Evolutionary conservation across 768 basidiomycete genomes (phyloP).

Genomic region (Mycena olivaceomarginata): DNA sequence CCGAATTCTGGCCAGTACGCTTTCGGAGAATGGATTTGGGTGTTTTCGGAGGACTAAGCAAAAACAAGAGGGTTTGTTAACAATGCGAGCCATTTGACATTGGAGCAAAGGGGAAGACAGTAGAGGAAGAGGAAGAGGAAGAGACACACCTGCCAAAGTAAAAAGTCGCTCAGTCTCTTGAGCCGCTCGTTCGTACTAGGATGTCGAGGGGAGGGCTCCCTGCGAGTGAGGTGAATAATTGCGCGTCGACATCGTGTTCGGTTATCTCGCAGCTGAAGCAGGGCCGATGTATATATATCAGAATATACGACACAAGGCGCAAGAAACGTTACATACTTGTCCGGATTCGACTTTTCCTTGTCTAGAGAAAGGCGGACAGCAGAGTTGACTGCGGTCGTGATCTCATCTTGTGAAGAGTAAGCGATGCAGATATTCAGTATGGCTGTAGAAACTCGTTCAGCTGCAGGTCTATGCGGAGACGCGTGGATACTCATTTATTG

Average conservation of each 20-base stretch:
- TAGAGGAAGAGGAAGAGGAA: background rate
- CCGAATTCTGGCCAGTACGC: constrained; percentile 97
- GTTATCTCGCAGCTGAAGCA: constrained; percentile 63
- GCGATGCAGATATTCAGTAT: constrained; percentile 96
- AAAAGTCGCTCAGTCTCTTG: constrained; percentile 89
- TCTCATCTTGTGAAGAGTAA: constrained; percentile 95
- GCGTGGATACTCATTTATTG: constrained; percentile 69
- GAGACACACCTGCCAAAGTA: constrained; percentile 94
- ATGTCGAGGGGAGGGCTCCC: constrained; percentile 92
- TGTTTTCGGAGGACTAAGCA: constrained; percentile 84
- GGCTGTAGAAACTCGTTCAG: constrained; percentile 68
- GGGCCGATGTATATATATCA: background rate
- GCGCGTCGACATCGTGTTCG: constrained; percentile 78
- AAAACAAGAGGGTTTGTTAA: constrained; percentile 17
- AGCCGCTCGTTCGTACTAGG: constrained; percentile 93
- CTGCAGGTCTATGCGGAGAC: constrained; percentile 2
- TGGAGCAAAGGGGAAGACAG: background rate
- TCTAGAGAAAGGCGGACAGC: constrained; percentile 63
- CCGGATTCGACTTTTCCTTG: constrained; percentile 45
- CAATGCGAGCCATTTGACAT: background rate
- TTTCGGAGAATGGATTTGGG: constrained; percentile 91
- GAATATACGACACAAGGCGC: background rate
- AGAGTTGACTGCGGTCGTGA: constrained; percentile 83
- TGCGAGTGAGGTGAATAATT: constrained; percentile 78
- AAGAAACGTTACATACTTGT: constrained; percentile 8